phyloP scores from a whole-genome alignment of 257 asterid species.

The Ilex asprella region DNA sequence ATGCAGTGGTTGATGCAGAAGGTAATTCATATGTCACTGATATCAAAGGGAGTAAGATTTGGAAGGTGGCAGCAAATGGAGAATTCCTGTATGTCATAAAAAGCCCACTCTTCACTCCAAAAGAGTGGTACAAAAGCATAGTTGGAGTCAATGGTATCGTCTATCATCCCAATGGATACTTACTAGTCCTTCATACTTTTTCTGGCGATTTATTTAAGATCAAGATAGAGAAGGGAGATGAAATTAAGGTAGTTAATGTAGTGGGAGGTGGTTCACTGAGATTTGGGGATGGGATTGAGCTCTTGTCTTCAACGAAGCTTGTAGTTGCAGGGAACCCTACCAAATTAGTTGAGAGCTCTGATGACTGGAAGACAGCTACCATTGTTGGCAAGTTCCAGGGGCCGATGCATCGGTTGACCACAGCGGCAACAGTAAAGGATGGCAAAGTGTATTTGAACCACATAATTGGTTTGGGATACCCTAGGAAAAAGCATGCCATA shows the following conservation, averaged over 20 bases:
- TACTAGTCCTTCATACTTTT: conserved; percentile 60
- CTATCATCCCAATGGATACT: conserved; percentile 83
- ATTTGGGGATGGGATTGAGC: conserved; percentile 82
- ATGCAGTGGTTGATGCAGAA: neutral
- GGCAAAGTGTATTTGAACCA: conserved; percentile 74
- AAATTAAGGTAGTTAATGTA: conserved; percentile 42
- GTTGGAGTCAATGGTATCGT: neutral
- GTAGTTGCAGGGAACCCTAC: conserved; percentile 76
- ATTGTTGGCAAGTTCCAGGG: conserved; percentile 51
- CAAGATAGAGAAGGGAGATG: conserved; percentile 29
- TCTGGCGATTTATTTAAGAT: conserved; percentile 72
- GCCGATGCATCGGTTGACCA: conserved; percentile 50
- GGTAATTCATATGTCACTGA: neutral
- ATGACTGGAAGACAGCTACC: conserved; percentile 63
- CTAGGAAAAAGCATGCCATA: conserved; percentile 71
- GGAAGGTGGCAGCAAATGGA: conserved; percentile 1
- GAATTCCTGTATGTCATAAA: neutral
- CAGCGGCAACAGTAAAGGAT: conserved; percentile 76
- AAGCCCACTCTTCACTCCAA: neutral
- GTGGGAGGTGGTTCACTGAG: conserved; percentile 39
- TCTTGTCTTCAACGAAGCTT: conserved; percentile 57
- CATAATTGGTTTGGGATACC: conserved; percentile 81
- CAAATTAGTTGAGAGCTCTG: conserved; percentile 57
- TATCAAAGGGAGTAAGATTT: neutral
- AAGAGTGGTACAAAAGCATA: conserved; percentile 1